Conservation (phyloP, 2,329 filamentous ascomycete genomes). For the Aschersonia sp. region DNA sequence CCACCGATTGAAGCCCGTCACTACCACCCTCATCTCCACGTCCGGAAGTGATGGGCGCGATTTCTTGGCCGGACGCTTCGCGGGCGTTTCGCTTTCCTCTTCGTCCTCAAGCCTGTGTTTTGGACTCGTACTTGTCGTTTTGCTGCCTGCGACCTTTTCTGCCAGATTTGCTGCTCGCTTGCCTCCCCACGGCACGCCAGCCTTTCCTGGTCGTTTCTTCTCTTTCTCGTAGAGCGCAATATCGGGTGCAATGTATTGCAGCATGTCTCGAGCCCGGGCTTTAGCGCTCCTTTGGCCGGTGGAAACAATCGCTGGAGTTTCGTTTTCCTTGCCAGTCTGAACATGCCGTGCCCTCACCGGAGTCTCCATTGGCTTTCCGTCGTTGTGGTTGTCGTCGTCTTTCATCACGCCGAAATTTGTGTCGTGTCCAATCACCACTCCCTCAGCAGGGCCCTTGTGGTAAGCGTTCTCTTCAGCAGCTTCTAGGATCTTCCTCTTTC, state of each 20-base stretch:
- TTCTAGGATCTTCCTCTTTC: constrained; percentile 35
- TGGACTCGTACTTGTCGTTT: constrained; percentile 21
- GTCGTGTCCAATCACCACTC: constrained; percentile 27
- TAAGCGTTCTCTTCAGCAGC: constrained; percentile 36
- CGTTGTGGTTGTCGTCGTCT: constrained; percentile 17
- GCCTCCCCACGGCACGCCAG: constrained; percentile 41
- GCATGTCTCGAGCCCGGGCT: constrained; percentile 59
- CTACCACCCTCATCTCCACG: constrained; percentile 58
- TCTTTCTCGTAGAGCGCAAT: constrained; percentile 89
- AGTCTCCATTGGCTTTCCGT: constrained; percentile 14
- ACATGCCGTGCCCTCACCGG: constrained; percentile 27
- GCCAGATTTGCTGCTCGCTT: constrained; percentile 45
- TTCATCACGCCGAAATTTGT: constrained; percentile 28
- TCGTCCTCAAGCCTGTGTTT: constrained; percentile 23
- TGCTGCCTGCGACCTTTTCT: constrained; percentile 34
- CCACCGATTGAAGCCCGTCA: constrained; percentile 81
- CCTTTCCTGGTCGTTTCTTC: constrained; percentile 54
- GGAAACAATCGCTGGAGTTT: constrained; percentile 53
- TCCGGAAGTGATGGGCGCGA: constrained; percentile 44
- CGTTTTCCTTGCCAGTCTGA: constrained; percentile 64
- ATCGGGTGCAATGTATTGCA: constrained; percentile 69
- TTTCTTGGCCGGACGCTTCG: constrained; percentile 44
- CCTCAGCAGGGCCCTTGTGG: constrained; percentile 29
- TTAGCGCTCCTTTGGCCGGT: constrained; percentile 79
- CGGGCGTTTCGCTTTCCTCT: constrained; percentile 29